These are phyloP conservation scores for Trichophyton equinum DNA, from an alignment of 2,329 filamentous ascomycete genomes.

Conservation along the genomic window DNA sequence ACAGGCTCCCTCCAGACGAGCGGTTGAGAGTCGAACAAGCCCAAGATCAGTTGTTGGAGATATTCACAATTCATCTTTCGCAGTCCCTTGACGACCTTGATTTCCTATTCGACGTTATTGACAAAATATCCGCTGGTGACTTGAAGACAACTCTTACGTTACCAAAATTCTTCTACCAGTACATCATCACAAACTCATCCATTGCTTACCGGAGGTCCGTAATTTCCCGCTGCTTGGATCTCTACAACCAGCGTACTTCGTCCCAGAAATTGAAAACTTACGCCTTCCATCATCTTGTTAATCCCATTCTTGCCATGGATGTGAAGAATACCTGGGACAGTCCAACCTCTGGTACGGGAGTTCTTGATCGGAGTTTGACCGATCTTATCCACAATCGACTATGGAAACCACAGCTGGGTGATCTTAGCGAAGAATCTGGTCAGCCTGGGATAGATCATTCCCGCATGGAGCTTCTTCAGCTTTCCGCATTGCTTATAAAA, in stretches of 20 bases:
- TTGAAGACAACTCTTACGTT: constrained; percentile 65
- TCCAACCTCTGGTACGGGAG: constrained; percentile 47
- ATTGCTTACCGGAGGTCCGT: constrained; percentile 75
- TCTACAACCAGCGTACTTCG: constrained; percentile 66
- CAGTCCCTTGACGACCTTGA: constrained; percentile 66
- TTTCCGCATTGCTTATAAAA: constrained; percentile 90
- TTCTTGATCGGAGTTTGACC: constrained; percentile 78
- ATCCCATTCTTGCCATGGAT: constrained; percentile 93
- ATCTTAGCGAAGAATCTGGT: constrained; percentile 67
- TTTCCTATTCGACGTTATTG: constrained; percentile 70
- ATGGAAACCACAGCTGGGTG: constrained; percentile 79
- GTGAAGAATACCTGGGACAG: constrained; percentile 68
- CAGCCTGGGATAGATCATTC: constrained; percentile 89
- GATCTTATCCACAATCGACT: constrained; percentile 85
- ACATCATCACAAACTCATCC: constrained; percentile 72
- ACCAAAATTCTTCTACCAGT: constrained; percentile 68
- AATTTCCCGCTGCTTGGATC: constrained; percentile 72
- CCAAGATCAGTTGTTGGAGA: constrained; percentile 71
- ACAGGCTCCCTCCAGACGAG: constrained; percentile 57
- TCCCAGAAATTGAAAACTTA: constrained; percentile 90
- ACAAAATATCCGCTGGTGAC: constrained; percentile 70
- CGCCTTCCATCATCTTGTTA: constrained; percentile 79
- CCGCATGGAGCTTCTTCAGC: constrained; percentile 85
- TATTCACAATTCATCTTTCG: constrained; percentile 69
- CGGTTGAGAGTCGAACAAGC: constrained; percentile 81